These are phyloP conservation scores for Thymus mandschuricus DNA, from an alignment of 257 asterid genomes.

Conservation along the genomic window DNA sequence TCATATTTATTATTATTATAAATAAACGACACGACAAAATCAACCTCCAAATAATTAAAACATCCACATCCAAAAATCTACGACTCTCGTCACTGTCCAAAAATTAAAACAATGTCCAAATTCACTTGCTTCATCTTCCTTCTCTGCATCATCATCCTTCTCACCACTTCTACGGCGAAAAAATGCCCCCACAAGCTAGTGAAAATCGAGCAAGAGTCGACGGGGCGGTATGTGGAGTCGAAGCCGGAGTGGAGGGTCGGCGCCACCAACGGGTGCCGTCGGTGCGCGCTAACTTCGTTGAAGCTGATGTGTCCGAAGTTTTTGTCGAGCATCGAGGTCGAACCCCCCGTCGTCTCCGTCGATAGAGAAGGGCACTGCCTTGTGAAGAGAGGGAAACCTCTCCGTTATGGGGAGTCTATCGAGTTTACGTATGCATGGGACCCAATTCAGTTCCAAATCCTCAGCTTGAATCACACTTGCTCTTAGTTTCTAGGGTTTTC, in stretches of 20 bases:
- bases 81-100: neutral
- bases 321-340: neutral
- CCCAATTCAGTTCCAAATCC: neutral
- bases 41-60: neutral
- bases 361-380: neutral
- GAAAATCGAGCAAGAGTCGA: neutral
- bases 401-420: neutral
- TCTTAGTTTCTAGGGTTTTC: neutral
- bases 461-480: neutral
- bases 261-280: neutral
- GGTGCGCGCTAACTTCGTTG: neutral
- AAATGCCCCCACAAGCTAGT: neutral
- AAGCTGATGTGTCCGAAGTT: constrained; percentile 1
- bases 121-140: neutral
- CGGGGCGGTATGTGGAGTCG: neutral
- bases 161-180: neutral
- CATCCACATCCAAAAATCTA: neutral
- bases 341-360: neutral
- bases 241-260: constrained; percentile 14
- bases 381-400: neutral
- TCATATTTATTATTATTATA: no score
- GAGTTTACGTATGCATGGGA: constrained; percentile 17
- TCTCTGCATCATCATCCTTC: neutral
- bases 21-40: neutral
- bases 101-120: neutral